Percentiles rank a stretch among this genome's conserved stretches.
Conservation (phyloP, 1,284 basidiomycete genomes). For the Microbotryum silenes-acaulis region DNA sequence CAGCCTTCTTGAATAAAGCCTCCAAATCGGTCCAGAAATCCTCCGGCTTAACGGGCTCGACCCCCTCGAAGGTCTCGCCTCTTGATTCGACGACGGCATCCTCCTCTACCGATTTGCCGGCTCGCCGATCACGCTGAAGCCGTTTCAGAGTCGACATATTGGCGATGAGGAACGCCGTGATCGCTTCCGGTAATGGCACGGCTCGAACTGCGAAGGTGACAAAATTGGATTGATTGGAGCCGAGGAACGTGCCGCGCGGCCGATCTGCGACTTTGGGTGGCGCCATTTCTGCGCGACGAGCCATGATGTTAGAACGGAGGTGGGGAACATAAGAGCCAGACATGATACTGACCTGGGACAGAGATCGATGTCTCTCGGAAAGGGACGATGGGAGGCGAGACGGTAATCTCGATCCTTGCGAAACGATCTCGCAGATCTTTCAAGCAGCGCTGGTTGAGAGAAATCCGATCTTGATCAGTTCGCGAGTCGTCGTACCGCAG, state of each 20-base stretch:
- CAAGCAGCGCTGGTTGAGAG: conserved; percentile 65
- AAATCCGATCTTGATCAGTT: conserved; percentile 1
- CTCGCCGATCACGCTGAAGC: conserved; percentile 28
- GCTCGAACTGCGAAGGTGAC: conserved; percentile 80
- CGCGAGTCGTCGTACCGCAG: neutral
- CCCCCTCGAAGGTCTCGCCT: conserved; percentile 43
- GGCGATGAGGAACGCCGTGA: conserved; percentile 54
- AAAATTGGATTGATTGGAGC: conserved; percentile 59
- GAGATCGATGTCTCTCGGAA: conserved; percentile 92
- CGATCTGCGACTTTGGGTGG: conserved; percentile 67
- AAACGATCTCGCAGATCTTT: conserved; percentile 93
- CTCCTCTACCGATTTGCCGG: conserved; percentile 32
- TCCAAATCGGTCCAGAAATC: conserved; percentile 73
- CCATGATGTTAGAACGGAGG: neutral
- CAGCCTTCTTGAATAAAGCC: conserved; percentile 58
- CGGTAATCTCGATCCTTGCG: conserved; percentile 83
- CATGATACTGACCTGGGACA: conserved; percentile 52
- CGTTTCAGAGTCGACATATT: conserved; percentile 29
- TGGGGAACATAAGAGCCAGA: conserved; percentile 9
- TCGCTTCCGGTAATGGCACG: conserved; percentile 60
- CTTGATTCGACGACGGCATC: conserved; percentile 40
- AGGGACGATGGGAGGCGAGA: conserved; percentile 91
- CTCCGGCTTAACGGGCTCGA: conserved; percentile 54
- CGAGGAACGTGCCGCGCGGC: conserved; percentile 68
- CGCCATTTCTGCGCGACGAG: conserved; percentile 59